Evolutionary conservation across 192 early-diverging fungal species (phyloP), one percentile per base, ranked within the genome.

Genomic region (Coemansia sp.): DNA sequence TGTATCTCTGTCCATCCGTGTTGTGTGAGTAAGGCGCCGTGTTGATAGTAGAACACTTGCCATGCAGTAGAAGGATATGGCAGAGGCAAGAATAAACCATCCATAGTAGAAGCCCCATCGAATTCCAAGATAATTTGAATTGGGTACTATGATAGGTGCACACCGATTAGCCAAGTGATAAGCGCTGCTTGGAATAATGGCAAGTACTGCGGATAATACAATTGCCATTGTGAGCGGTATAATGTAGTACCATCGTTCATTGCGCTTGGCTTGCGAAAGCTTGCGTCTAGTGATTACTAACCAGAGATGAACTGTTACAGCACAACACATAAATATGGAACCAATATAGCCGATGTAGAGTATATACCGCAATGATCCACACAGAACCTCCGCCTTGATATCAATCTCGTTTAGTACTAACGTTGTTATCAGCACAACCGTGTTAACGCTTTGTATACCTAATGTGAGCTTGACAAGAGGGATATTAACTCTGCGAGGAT

Each of bases 191-290:
- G 78, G 78, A 41, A 81, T 71, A 4, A 56, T 49, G 7, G 59
- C 78, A 8, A 81, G 62, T 1, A 48, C 28, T 7, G 73, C 68
- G 0, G 78, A 71, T 25, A 81, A 38, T 7, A 54, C 41, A 18
- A 71, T 63, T 4, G 73, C 78, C 23, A 81, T 51, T 0, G 69
- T 28, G 18, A 81, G 59, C 0, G 78, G 66, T 22, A 81, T 48
- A 21, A 81, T 72, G 16, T 68, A 81, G 60, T 81, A 81, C 78
- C 78, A 81, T n/a, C 78, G 73, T 49, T 81, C 78, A 34, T 67
- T 71, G 34, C 61, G 72, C 23, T 53, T 72, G 9, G 78, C 65
- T 26, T 74, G 59, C 4, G 34, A 49, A 3, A 81, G 66, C 41
- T 69, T 68, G 25, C 78, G 69, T n/a, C 63, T 30, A 1, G 78